Base-by-base conservation (phyloP, 139 green algal species). In the Deuterostichococcus epilithicus region DNA sequence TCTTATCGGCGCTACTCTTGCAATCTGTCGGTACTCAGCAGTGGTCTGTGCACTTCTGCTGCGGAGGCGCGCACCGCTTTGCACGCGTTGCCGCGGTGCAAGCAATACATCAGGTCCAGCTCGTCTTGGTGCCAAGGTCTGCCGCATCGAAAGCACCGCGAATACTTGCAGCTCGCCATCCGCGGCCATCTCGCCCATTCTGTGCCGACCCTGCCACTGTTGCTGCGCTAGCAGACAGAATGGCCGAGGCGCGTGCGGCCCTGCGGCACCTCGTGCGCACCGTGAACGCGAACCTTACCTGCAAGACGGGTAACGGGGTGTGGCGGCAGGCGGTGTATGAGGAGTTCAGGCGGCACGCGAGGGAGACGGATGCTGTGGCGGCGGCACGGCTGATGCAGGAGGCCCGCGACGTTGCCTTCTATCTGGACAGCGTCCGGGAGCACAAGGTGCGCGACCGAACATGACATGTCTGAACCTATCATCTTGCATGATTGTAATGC, bases 401-500 rank as follows among this genome's bases (percentile, higher is more conserved):
- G 60, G 82, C 82, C 8, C 77, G 58, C 37, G 81, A 88, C 72
- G 85, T 85, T 58, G 67, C 78, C 18, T 77, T 81, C 34, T 38
- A 88, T 30, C 74, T 88, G 6, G 37, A 83, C 1, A 81, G 78
- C 44, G 72, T 88, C 1, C 34, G 72, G 3, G 70, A 84, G 6
- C 78, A 88, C 67, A 88, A 81, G 71, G 84, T 76, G 36, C 67
- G 34, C 13, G 36, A 30, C 34, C 15, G 47, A 33, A 59, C 1
- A 67, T 67, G 59, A n/a, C 4, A 67, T 34, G 6, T 8, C 20
- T 34, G 59, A 67, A 67, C 8, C 13, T 20, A 67, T 4, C 26
- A 67, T 10, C 20, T n/a, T 67, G 10, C 59, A 67, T n/a, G 13
- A 10, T n/a, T n/a, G 23, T 37, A 37, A 23, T 13, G 28, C 5